Percentiles rank a stretch among this genome's conserved stretches.
phyloP scores from a whole-genome alignment of 1,139 yeast species.

The Candida buenavistaensis region DNA sequence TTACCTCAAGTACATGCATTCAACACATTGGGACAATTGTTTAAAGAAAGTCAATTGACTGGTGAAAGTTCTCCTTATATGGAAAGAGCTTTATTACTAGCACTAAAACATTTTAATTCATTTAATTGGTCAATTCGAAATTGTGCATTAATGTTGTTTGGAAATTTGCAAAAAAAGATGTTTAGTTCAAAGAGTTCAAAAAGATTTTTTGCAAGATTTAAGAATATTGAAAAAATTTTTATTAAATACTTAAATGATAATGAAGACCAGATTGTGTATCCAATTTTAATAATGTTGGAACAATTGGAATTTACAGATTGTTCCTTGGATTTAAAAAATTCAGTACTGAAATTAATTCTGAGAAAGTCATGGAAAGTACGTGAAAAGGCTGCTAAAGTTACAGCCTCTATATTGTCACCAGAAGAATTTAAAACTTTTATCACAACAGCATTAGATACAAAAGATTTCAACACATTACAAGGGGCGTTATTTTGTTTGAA shows the following conservation, averaged over 20 bases:
- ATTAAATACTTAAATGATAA: conserved; percentile 12
- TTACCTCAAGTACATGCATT: conserved; percentile 93
- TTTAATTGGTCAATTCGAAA: conserved; percentile 84
- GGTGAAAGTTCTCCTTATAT: conserved; percentile 52
- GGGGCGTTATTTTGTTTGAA: conserved; percentile 11
- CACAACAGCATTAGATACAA: conserved; percentile 21
- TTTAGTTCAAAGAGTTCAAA: conserved; percentile 47
- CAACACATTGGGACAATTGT: conserved; percentile 75
- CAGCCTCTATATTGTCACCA: conserved; percentile 46
- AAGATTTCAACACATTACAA: conserved; percentile 11
- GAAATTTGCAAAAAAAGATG: conserved; percentile 74
- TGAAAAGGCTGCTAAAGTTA: conserved; percentile 77
- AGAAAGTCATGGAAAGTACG: conserved; percentile 77
- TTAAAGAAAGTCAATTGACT: conserved; percentile 66
- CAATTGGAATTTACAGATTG: conserved; percentile 59
- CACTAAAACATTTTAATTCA: conserved; percentile 64
- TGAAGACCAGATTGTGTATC: conserved; percentile 61
- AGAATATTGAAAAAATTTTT: conserved; percentile 7
- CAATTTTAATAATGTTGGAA: conserved; percentile 71
- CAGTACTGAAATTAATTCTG: conserved; percentile 17
- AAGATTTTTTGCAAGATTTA: conserved; percentile 66
- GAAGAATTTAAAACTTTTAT: conserved; percentile 17
- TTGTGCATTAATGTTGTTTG: conserved; percentile 90
- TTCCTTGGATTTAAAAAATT: conserved; percentile 1
- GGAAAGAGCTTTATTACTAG: conserved; percentile 57